phyloP scores from a whole-genome alignment of 2,329 filamentous ascomycete species.

The Fragosphaeria purpurea region DNA sequence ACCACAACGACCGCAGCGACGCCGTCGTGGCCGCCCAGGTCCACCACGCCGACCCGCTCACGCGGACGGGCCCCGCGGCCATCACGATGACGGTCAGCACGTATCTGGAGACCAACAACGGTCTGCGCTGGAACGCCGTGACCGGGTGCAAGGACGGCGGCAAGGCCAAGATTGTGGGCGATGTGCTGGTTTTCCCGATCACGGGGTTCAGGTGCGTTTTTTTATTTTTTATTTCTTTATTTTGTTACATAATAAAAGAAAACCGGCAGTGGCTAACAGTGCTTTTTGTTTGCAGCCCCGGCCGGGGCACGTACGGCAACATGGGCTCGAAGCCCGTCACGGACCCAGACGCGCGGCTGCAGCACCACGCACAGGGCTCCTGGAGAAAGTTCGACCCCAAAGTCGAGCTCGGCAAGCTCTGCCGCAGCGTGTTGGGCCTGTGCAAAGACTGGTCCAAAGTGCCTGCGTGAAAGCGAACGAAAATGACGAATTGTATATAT shows the following conservation, averaged over 20 bases:
- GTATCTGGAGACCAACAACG: too few species aligned
- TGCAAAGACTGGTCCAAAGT: not conserved
- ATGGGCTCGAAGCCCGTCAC: constrained; percentile 1
- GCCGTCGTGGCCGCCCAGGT: too few species aligned
- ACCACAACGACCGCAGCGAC: too few species aligned
- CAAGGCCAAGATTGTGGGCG: not conserved
- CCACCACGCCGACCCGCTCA: too few species aligned
- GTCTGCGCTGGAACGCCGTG: not conserved
- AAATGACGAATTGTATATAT: too few species aligned
- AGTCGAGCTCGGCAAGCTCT: not conserved
- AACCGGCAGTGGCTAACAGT: too few species aligned
- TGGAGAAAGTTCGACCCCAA: not conserved
- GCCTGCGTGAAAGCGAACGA: too few species aligned
- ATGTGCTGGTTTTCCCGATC: not conserved
- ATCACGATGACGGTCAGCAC: too few species aligned
- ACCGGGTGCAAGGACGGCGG: not conserved
- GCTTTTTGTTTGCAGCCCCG: not conserved
- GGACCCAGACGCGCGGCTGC: not conserved
- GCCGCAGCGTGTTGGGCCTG: not conserved
- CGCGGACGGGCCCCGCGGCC: too few species aligned
- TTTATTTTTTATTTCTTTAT: too few species aligned
- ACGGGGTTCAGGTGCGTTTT: not conserved
- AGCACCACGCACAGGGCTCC: constrained; percentile 1
- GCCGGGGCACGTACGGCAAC: not conserved
- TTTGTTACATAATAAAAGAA: too few species aligned